Percentiles rank a stretch among this genome's conserved stretches.
Conservation (phyloP, 192 early-diverging fungal genomes). For the Gaertneriomyces sp. region DNA sequence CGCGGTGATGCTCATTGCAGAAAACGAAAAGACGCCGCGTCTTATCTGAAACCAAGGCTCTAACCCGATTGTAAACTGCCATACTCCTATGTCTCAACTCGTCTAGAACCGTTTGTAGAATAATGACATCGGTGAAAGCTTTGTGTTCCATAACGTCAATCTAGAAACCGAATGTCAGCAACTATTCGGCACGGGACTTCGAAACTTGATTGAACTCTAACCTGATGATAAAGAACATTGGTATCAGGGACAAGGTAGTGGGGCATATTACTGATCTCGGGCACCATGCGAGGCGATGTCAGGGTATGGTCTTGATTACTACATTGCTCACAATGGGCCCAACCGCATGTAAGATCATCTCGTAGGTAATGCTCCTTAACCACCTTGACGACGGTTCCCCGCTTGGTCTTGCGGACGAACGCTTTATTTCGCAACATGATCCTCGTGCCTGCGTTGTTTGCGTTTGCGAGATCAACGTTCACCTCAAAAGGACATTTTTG, state of each 20-base stretch:
- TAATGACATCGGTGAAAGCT: slow-evolving; percentile 82
- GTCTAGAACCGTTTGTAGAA: slow-evolving; percentile 90
- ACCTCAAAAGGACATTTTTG: too few species aligned
- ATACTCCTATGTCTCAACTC: slow-evolving; percentile 82
- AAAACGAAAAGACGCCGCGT: slow-evolving; percentile 88
- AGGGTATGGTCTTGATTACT: slow-evolving; percentile 31
- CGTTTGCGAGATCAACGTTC: too few species aligned
- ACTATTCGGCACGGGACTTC: background rate
- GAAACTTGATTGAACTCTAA: background rate
- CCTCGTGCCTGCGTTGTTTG: too few species aligned
- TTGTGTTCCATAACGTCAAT: slow-evolving; percentile 92
- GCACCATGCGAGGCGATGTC: slow-evolving; percentile 47
- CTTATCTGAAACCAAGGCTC: slow-evolving; percentile 65
- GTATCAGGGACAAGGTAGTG: slow-evolving; percentile 93
- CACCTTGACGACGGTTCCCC: slow-evolving; percentile 87
- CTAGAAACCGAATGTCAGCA: slow-evolving; percentile 32
- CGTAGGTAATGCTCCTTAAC: slow-evolving; percentile 96
- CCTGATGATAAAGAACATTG: slow-evolving; percentile 72
- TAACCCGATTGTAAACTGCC: slow-evolving; percentile 76
- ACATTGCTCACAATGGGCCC: slow-evolving; percentile 50
- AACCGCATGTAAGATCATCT: slow-evolving; percentile 89
- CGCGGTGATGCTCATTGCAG: slow-evolving; percentile 90
- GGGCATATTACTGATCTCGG: slow-evolving; percentile 27
- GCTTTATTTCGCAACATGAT: slow-evolving; percentile 74
- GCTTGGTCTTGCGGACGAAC: slow-evolving; percentile 86